Conservation (phyloP, 1,284 basidiomycete species). For the Pyrrhoderma lamaoense region DNA sequence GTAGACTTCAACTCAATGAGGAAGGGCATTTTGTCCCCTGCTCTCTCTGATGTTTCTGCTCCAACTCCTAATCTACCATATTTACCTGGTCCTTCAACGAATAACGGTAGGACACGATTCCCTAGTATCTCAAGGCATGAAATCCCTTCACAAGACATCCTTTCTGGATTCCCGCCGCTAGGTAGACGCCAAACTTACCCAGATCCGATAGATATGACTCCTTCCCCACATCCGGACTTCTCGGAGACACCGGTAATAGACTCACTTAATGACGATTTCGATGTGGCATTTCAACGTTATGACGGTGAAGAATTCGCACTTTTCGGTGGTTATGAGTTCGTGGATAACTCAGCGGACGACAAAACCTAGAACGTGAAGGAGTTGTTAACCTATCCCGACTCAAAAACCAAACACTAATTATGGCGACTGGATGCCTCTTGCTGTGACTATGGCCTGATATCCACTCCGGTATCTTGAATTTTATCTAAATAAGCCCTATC, state of each 20-base stretch:
- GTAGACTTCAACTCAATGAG: constrained; percentile 12
- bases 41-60: constrained; percentile 8
- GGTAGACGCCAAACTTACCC: too few species aligned
- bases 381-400: background rate
- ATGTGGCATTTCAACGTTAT: background rate
- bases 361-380: background rate
- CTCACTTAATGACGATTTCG: constrained; percentile 3
- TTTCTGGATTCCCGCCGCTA: too few species aligned
- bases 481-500: too few species aligned
- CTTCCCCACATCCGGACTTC: background rate
- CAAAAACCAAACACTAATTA: too few species aligned
- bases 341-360: background rate
- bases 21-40: constrained; percentile 13
- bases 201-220: too few species aligned
- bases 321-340: constrained; percentile 11
- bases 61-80: background rate
- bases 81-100: background rate
- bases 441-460: too few species aligned
- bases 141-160: background rate
- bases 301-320: constrained; percentile 9
- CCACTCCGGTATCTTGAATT: too few species aligned
- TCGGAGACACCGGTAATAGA: constrained; percentile 5
- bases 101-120: background rate
- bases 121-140: background rate
- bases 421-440: too few species aligned